A percentile compares a stretch with the other conserved stretches of the same genome.
Conservation (phyloP, 2,329 filamentous ascomycete species). For the Dactylellina cionopaga region DNA sequence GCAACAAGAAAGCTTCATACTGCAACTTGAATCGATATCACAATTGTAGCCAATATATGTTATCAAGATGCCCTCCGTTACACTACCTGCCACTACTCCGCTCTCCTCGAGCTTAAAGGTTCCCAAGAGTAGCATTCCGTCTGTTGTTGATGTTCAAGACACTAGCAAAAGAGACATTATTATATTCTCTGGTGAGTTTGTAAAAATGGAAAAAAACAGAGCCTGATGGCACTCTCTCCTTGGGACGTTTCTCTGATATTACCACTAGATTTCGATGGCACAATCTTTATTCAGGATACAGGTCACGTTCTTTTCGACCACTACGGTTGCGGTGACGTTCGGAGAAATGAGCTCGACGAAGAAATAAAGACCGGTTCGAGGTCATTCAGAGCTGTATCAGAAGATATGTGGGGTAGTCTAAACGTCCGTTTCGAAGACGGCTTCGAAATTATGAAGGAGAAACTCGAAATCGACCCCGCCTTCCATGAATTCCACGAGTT, state of each 20-base stretch:
- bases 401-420: constrained; percentile 76
- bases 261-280: constrained; percentile 73
- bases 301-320: constrained; percentile 75
- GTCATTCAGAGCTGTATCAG: constrained; percentile 75
- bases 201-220: not conserved
- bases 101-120: constrained; percentile 50
- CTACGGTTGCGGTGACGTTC: constrained; percentile 70
- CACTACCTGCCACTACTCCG: constrained; percentile 26
- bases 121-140: constrained; percentile 53
- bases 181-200: constrained; percentile 62
- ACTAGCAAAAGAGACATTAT: constrained; percentile 62
- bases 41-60: not conserved
- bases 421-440: constrained; percentile 74
- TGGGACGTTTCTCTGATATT: not conserved
- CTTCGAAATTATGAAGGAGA: constrained; percentile 72
- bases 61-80: constrained; percentile 44
- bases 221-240: not conserved
- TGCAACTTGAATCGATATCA: not conserved
- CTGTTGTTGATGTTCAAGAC: constrained; percentile 53
- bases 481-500: constrained; percentile 73
- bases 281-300: constrained; percentile 77
- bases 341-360: constrained; percentile 69
- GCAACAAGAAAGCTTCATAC: not conserved
- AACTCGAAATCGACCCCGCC: constrained; percentile 71
- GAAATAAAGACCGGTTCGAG: constrained; percentile 74